Base-by-base conservation (phyloP, 805 yeast genomes). In the Teunomyces stri region DNA sequence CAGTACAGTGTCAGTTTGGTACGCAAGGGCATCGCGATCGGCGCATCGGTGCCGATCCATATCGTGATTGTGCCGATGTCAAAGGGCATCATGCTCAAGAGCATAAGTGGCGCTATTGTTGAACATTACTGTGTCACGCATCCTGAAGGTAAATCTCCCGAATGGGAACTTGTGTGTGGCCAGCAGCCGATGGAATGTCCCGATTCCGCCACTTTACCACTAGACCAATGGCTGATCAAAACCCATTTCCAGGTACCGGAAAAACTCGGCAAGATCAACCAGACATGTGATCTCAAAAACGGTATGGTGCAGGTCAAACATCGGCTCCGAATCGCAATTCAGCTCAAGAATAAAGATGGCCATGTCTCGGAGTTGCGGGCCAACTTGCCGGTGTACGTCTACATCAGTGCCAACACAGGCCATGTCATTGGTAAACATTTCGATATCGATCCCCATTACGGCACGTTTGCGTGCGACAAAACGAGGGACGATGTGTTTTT, bases 301-400 rank as follows among this genome's bases (percentile, higher is more conserved):
- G 65, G 69, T n/a, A 57, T 75, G 44, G 55, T 79, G 27, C 65
- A 61, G 42, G 76, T 78, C 6, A 71, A 65, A 51, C 83, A 79
- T 56, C 64, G 76, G 43, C 60, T 79, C 34, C 63, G 75, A 5
- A 54, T 79, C 4, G 56, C 61, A n/a, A 68, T 79, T 11, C 75
- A 74, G 44, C 59, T 79, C 31, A 62, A 70, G 18, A 79, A 79
- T 49, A 64, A 70, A 6, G 77, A 70, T 49, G 82, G 82, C 12
- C 82, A 78, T 56, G 60, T 66, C 2, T 74, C 80, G 44, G 81
- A 79, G 53, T 65, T 79, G 28, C 64, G 80, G 43, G 80, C 83
- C 9, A 78, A 77, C 51, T 59, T 79, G 37, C 84, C 84, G 0
- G 60, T 79, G 1, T 54, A 56, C 30, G 56, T 79, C 3, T 76